Base-by-base conservation (phyloP, 2,329 filamentous ascomycete species). In the Aspergillus viridinutans region DNA sequence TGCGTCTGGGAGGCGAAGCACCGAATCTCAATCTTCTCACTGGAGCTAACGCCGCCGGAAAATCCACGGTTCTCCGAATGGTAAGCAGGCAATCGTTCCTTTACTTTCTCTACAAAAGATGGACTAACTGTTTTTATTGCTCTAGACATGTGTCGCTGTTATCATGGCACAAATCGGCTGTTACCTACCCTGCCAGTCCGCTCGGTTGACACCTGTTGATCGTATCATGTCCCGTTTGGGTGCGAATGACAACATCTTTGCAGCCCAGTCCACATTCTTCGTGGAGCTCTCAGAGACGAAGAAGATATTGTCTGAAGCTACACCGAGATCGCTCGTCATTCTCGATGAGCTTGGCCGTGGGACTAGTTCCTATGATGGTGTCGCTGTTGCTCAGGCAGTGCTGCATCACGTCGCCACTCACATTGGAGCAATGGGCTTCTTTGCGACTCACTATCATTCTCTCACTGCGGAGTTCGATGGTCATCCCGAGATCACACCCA, bases 191-290 rank as follows among this genome's bases (percentile, higher is more conserved):
- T 92, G 91, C 58, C 80, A 83, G 20, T 90, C 87, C 3, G 94
- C 94, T 1, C 86, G 83, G 2, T 81, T 99, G 48, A 97, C 93
- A 0, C 93, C 94, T 0, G 86, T 96, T 3, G 94, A 99, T 72
- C 90, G 94, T 54, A 97, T 99, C 79, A 99, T 99, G 94, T 97
- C 93, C 9, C 90, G 94, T 49, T 85, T 99, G 0, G 94, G 94
- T 9, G 94, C 94, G 50, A 96, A 97, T 69, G 94, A 99, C 84
- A 97, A 97, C 74, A 99, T 99, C 67, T 97, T 99, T 71, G 94
- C 93, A 1, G 90, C 93, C 0, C 94, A 99, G 74, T 96, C 90
- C 14, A 99, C 94, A 2, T 99, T 99, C 80, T 97, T 99, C 69
- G 93, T 99, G 28, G 94, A 99, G 75, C 80, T 99, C 1, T 92